A percentile compares a stretch with the other conserved stretches of the same genome.
phyloP scores from a whole-genome alignment of 352 stramenopile species.

The Phytophthora vignae region DNA sequence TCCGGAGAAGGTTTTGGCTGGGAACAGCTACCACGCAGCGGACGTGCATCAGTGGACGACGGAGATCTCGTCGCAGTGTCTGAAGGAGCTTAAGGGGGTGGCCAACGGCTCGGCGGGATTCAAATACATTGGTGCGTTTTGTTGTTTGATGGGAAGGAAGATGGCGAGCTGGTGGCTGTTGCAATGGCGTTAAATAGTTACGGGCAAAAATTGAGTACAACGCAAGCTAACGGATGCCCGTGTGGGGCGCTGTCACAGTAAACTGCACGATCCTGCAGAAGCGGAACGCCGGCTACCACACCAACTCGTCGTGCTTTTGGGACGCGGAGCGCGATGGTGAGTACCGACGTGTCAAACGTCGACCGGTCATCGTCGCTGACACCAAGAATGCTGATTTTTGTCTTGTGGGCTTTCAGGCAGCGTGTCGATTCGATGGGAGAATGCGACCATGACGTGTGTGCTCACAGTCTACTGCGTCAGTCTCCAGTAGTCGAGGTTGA shows the following conservation, averaged over 20 bases:
- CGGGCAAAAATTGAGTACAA: conserved; percentile 35
- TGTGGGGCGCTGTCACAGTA: conserved; percentile 48
- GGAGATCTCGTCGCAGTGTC: conserved; percentile 79
- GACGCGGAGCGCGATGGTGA: conserved; percentile 84
- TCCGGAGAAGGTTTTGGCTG: conserved; percentile 70
- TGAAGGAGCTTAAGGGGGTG: conserved; percentile 88
- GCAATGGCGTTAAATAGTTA: conserved; percentile 51
- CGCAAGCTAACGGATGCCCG: conserved; percentile 33
- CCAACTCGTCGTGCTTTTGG: conserved; percentile 90
- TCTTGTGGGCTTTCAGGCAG: conserved; percentile 50
- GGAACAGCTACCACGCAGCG: conserved; percentile 77
- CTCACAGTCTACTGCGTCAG: conserved; percentile 80
- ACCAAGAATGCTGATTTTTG: conserved; percentile 5
- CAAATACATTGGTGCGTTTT: conserved; percentile 84
- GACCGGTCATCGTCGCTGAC: conserved; percentile 2
- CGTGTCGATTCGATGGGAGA: conserved; percentile 80
- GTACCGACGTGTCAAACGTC: conserved; percentile 19
- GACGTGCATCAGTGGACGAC: conserved; percentile 85
- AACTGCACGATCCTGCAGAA: conserved; percentile 92
- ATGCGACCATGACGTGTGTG: conserved; percentile 76
- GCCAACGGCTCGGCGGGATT: conserved; percentile 87
- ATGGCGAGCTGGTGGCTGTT: background rate
- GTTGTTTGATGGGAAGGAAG: background rate
- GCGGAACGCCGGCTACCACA: conserved; percentile 88
- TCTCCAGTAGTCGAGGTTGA: conserved; percentile 51